Evolutionary conservation across 1,284 basidiomycete species (phyloP).

Genomic region (Cryptococcus amylolentus): DNA sequence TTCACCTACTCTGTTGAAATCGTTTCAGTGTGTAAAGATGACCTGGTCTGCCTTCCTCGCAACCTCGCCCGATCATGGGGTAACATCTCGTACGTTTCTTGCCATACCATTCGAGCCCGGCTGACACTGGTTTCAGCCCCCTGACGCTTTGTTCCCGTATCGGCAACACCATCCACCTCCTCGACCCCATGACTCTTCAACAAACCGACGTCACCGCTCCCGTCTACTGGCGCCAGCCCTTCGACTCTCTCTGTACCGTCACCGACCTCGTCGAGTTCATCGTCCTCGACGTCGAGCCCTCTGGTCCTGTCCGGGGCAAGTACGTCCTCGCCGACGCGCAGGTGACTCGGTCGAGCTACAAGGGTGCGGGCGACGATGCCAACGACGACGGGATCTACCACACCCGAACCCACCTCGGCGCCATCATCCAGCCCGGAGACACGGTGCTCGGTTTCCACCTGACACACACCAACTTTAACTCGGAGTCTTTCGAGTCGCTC

Average conservation of each 20-base stretch:
- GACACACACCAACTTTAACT: conserved; percentile 88
- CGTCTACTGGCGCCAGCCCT: conserved; percentile 89
- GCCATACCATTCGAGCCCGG: background rate
- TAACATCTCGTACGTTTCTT: conserved; percentile 64
- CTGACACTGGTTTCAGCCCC: conserved; percentile 51
- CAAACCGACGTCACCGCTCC: conserved; percentile 72
- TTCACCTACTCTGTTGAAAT: conserved; percentile 98
- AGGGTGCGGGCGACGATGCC: conserved; percentile 44
- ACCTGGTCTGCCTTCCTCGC: conserved; percentile 83
- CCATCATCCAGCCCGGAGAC: conserved; percentile 92
- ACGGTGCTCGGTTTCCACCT: conserved; percentile 88
- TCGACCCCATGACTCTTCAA: conserved; percentile 86
- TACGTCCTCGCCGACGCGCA: conserved; percentile 89
- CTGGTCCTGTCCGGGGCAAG: conserved; percentile 66
- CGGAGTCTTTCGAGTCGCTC: conserved; percentile 74
- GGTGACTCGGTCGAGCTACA: conserved; percentile 76
- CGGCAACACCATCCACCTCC: conserved; percentile 83
- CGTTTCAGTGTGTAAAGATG: conserved; percentile 94
- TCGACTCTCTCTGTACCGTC: conserved; percentile 74
- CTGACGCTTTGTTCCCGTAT: conserved; percentile 85
- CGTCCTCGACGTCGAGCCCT: conserved; percentile 88
- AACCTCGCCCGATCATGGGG: conserved; percentile 76
- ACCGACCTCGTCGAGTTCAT: conserved; percentile 92
- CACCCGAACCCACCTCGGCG: conserved; percentile 93
- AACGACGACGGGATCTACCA: conserved; percentile 77